Evolutionary conservation across 2,329 filamentous ascomycete genomes (phyloP), one percentile per base, ranked within the genome.

Genomic region (Sordariomycetes sp.): DNA sequence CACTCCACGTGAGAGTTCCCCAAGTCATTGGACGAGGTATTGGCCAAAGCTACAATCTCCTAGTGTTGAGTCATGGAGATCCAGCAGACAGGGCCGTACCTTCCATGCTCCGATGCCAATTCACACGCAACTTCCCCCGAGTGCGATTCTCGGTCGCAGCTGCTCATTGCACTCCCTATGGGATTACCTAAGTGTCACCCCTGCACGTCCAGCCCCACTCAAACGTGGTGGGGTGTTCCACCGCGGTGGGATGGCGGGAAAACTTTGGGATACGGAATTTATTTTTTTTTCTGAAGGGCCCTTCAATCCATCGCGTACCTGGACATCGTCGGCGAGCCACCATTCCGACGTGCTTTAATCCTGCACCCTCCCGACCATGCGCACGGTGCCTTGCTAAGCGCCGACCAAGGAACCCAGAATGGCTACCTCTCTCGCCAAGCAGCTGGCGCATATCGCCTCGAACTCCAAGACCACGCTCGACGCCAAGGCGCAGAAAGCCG

Each of bases 391-490:
- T 50, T 50, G 45, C 12, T 50, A 50, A 20, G 20, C 13, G 28
- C n/a, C 45, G 24, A 50, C 1, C n/a, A 50, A 50, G 45, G 24
- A 52, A 52, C 13, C 58, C 32, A 58, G 45, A 62, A 96, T 95
- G 90, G 79, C 86, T 65, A 89, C 90, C 60, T 86, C 89, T 68
- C 86, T 99, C 64, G 88, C 92, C 73, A 85, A 89, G 75, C 95
- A 99, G 80, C 78, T 99, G 76, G 89, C 91, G 76, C 85, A 89
- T 69, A 91, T 99, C 68, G 89, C 91, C 64, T 85, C 87, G 63
- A 89, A 88, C 67, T 95, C 90, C 65, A 95, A 91, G 64, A 86
- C 91, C 68, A 87, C 92, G 64, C 82, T 97, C 66, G 89, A 97
- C 69, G 80, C 96, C 64, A 96, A 95, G 73, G 89, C 91, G 65